Evolutionary conservation across 768 basidiomycete species (phyloP), one percentile per base, ranked within the genome.

Genomic region (Trametes punicea): DNA sequence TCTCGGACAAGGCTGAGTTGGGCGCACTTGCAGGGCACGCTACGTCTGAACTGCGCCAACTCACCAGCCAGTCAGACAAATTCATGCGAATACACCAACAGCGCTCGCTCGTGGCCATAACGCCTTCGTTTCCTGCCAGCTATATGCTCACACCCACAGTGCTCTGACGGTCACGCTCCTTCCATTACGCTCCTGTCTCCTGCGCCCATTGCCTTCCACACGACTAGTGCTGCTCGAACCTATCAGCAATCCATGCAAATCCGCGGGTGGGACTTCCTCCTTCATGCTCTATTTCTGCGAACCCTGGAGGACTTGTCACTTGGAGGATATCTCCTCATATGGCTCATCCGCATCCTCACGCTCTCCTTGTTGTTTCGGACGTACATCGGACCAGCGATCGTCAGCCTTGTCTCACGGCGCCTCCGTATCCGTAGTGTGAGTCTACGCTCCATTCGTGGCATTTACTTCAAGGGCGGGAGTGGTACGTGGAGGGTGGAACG

Each of bases 371-470:
- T 87, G 51, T 74, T 85, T 46, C 80, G 88, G 51, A 84, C 82
- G 0, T 87, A 85, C 64, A 73, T 90, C 56, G 76, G 80, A 2
- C 88, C 88, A 48, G 84, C 80, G 71, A 67, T 85, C 41, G 75
- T 90, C 29, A 74, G 77, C 47, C 75, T 77, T 39, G 71, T 83
- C 51, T 85, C 85, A n/a, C 69, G 65, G 31, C 77, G 78, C 62
- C 73, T 90, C 57, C 83, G 84, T 27, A 77, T 90, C 30, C 81
- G 83, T 36, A 89, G 85, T 67, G 78, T 90, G 53, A 90, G 89
- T 65, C 73, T 87, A 34, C 81, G 87, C 51, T 92, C 89, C 18
- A 82, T 92, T 56, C 84, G 88, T 50, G 89, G 89, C 30, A 73
- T 91, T 20, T 89, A 85, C 69, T 78, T 88, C 57, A 78, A 81